Conservation (phyloP, 2,329 filamentous ascomycete genomes). For the Beauveria asiatica region DNA sequence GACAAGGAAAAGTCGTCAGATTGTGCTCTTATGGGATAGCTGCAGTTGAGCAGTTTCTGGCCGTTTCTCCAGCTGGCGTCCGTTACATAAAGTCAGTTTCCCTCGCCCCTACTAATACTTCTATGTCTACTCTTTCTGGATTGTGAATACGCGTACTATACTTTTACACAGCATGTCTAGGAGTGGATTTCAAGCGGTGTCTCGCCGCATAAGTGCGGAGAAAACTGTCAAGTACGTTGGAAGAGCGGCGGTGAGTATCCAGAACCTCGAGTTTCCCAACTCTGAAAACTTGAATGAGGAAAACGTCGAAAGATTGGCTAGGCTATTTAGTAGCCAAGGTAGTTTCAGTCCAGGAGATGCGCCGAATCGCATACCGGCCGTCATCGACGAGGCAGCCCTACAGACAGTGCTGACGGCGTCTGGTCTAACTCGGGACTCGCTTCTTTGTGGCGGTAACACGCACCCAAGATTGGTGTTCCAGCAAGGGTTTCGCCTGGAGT, state of each 20-base stretch:
- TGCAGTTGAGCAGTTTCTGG: neutral
- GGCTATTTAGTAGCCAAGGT: conserved; percentile 17
- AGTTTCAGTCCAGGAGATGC: conserved; percentile 16
- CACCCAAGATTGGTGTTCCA: conserved; percentile 16
- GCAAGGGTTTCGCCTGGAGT: conserved; percentile 14
- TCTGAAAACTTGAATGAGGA: conserved; percentile 16
- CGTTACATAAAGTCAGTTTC: neutral
- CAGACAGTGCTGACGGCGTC: conserved; percentile 14
- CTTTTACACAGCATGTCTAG: neutral
- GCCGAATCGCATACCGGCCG: conserved; percentile 22
- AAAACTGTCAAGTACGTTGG: conserved; percentile 18
- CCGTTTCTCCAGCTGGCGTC: neutral
- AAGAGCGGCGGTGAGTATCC: conserved; percentile 18
- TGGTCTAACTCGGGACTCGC: neutral
- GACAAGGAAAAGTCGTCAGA: neutral
- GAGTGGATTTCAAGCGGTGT: neutral
- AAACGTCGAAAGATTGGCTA: conserved; percentile 13
- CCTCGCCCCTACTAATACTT: neutral
- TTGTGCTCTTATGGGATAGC: neutral
- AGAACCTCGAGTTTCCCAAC: conserved; percentile 17
- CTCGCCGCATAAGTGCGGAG: conserved; percentile 12
- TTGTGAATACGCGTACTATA: neutral
- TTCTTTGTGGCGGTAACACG: neutral
- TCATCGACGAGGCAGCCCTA: conserved; percentile 21
- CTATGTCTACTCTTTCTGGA: neutral